Evolutionary conservation across 108 stramenopile genomes (phyloP), one percentile per base, ranked within the genome.

Genomic region (Aurantiochytrium sp.): DNA sequence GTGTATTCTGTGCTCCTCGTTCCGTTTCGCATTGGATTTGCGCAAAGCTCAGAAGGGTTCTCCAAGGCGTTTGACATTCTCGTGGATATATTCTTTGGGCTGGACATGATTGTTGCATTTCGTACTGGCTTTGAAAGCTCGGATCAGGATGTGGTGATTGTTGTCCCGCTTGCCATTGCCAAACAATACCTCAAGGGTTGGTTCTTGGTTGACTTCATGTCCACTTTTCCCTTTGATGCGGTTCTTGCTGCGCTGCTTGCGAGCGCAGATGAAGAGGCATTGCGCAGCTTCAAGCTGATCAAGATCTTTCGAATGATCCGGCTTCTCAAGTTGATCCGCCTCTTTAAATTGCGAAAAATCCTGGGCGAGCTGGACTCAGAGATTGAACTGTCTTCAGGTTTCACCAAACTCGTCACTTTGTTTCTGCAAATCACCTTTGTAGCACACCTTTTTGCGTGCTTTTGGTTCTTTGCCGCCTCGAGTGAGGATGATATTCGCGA

Each of bases 151-250:
- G 87, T 90, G 5, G 8, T 89, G 45, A 90, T 93, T 42, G 90
- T 89, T 1, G 87, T 90, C 19, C 91, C 92, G 0, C 5, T 29
- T 2, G 19, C 89, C 4, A 93, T 93, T 12, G 72, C 59, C 25
- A 23, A 71, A 18, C 43, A 91, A 23, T 93, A 93, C 87, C 60
- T 92, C 23, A 44, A 60, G 18, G 72, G 72, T 18, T 92, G 92
- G 92, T 92, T 93, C 60, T 44, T 59, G 5, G 29, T 89, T 12
- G 93, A 93, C 83, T 45, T 93, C 6, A 4, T 92, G 55, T 89
- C 89, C 87, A 93, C 91, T n/a, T 35, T 93, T 18, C 93, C 93
- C 4, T 92, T 93, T 51, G 93, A 93, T 87, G 64, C 59, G 59
- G 47, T 91, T 5, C 28, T 45, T 0, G 35, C 43, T 10, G 58